A percentile compares a stretch with the other conserved stretches of the same genome.
Conservation (phyloP, 2,329 filamentous ascomycete genomes). For the Hypoxylon sp. region DNA sequence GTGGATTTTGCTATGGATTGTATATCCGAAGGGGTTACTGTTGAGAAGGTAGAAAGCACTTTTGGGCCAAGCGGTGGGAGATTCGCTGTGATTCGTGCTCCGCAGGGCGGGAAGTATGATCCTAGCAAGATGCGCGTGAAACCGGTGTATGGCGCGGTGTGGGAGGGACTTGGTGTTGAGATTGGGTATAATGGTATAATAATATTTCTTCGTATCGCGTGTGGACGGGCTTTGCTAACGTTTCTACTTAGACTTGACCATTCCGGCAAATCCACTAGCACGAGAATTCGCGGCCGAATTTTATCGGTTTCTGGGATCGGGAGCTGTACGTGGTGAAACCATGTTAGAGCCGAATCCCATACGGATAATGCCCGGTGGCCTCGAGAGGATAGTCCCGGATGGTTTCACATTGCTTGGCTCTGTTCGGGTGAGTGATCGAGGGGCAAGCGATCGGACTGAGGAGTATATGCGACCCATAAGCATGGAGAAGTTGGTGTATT, state of each 20-base stretch:
- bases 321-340: not conserved
- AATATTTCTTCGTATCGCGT: not conserved
- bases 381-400: constrained; percentile 24
- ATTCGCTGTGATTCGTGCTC: constrained; percentile 9
- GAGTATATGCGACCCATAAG: constrained; percentile 27
- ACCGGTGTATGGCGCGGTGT: constrained; percentile 6
- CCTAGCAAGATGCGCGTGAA: constrained; percentile 4
- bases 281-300: constrained; percentile 13
- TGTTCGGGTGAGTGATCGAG: constrained; percentile 8
- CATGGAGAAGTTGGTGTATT: constrained; percentile 31
- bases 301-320: constrained; percentile 9
- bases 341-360: constrained; percentile 26
- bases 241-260: not conserved
- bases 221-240: not conserved
- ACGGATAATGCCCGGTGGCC: constrained; percentile 25
- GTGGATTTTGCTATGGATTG: constrained; percentile 19
- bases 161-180: constrained; percentile 20
- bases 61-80: not conserved
- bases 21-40: constrained; percentile 11
- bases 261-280: constrained; percentile 7
- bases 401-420: constrained; percentile 22
- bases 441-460: constrained; percentile 10
- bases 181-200: constrained; percentile 3
- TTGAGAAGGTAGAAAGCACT: constrained; percentile 9
- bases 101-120: constrained; percentile 5